A percentile compares a stretch with the other conserved stretches of the same genome.
Evolutionary conservation across 108 stramenopile genomes (phyloP).

Genomic region (Ochromonas danica): DNA sequence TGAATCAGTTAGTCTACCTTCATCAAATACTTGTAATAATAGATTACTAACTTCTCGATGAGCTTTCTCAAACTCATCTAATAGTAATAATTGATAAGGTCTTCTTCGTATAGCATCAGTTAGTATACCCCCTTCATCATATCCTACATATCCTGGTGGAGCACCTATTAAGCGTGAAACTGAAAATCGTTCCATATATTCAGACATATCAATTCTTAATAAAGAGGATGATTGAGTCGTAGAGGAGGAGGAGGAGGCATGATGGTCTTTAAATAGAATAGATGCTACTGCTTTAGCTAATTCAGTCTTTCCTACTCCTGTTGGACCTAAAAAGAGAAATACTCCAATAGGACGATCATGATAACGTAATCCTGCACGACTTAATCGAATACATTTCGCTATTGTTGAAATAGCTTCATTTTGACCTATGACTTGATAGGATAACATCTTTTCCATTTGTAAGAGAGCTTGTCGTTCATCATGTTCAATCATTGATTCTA

Average conservation of each 20-base stretch:
- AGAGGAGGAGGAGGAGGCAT: background rate
- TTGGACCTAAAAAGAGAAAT: conserved; percentile 28
- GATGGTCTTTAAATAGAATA: background rate
- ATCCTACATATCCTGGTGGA: conserved; percentile 27
- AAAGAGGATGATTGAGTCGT: background rate
- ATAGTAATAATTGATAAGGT: conserved; percentile 1
- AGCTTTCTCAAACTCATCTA: conserved; percentile 26
- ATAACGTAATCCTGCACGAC: background rate
- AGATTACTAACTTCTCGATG: conserved; percentile 25
- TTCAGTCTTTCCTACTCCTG: conserved; percentile 31
- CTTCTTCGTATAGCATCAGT: background rate
- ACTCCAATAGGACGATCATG: conserved; percentile 12
- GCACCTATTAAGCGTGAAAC: conserved; percentile 23
- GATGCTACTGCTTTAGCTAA: conserved; percentile 18
- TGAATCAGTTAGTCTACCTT: conserved; percentile 17
- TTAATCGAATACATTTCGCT: background rate
- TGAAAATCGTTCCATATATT: conserved; percentile 14
- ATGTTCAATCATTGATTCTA: background rate
- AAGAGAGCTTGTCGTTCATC: background rate
- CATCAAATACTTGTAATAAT: conserved; percentile 32
- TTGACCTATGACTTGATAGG: conserved; percentile 1
- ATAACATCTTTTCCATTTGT: background rate
- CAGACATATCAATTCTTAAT: conserved; percentile 32
- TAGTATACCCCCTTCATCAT: background rate
- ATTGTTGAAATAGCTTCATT: conserved; percentile 19